Conservation (phyloP, 2,329 filamentous ascomycete species). For the Xylariaceae sp. region DNA sequence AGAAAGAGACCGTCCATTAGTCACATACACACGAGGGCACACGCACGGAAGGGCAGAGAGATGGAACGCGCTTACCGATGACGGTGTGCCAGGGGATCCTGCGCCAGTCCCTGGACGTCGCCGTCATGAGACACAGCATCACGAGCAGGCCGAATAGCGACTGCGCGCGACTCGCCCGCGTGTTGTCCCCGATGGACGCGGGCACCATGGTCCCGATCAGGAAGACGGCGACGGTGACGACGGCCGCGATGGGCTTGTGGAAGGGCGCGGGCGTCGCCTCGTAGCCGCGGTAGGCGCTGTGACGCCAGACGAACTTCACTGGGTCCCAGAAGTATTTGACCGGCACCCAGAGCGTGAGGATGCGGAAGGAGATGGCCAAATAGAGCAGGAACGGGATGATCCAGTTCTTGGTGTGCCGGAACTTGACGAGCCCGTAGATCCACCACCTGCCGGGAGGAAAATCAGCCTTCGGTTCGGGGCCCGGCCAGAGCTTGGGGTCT, state of each 20-base stretch:
- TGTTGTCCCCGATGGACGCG: slow-evolving; percentile 66
- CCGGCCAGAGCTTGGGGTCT: not conserved
- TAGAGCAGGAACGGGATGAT: slow-evolving; percentile 77
- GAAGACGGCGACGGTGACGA: slow-evolving; percentile 61
- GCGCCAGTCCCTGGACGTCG: slow-evolving; percentile 62
- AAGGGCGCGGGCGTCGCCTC: slow-evolving; percentile 58
- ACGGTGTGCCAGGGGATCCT: slow-evolving; percentile 68
- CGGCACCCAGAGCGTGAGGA: slow-evolving; percentile 68
- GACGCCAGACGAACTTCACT: slow-evolving; percentile 59
- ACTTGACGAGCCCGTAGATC: slow-evolving; percentile 47
- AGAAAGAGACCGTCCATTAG: no score
- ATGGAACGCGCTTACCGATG: slow-evolving; percentile 40
- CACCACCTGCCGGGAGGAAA: slow-evolving; percentile 27
- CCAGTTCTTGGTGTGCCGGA: slow-evolving; percentile 67
- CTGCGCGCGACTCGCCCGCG: slow-evolving; percentile 68
- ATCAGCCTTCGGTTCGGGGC: slow-evolving; percentile 6
- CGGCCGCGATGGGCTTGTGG: slow-evolving; percentile 55
- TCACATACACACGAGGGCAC: no score
- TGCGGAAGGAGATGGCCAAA: slow-evolving; percentile 63
- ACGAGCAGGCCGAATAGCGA: slow-evolving; percentile 72
- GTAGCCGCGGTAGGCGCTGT: slow-evolving; percentile 52
- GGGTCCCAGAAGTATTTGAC: slow-evolving; percentile 58
- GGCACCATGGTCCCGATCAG: slow-evolving; percentile 72
- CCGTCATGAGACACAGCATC: slow-evolving; percentile 59
- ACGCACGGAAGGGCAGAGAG: no score